Conservation (phyloP, 2,329 filamentous ascomycete genomes). For the Rutstroemia sp. region DNA sequence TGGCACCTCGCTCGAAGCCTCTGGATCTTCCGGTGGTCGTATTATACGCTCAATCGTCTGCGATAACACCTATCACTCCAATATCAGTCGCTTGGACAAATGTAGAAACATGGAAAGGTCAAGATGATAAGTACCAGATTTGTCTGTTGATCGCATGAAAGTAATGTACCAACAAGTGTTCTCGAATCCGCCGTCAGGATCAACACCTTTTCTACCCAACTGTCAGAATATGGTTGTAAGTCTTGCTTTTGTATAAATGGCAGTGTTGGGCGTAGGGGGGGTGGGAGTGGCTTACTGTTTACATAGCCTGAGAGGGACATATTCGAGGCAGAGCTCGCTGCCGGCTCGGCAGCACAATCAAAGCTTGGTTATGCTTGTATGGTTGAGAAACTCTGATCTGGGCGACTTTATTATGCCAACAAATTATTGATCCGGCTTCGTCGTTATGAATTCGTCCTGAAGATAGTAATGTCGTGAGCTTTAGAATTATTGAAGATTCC, state of each 20-base stretch:
- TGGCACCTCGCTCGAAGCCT: constrained; percentile 71
- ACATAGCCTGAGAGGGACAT: constrained; percentile 49
- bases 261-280: background rate
- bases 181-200: constrained; percentile 90
- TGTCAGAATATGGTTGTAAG: constrained; percentile 32
- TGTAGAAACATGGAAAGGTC: background rate
- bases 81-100: background rate
- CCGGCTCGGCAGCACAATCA: constrained; percentile 19
- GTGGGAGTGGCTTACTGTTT: constrained; percentile 38
- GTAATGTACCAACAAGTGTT: constrained; percentile 73
- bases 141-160: constrained; percentile 84
- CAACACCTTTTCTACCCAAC: constrained; percentile 70
- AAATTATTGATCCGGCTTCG: too few relatives aligned
- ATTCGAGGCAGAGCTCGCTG: constrained; percentile 15
- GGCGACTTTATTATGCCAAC: too few relatives aligned
- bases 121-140: constrained; percentile 55
- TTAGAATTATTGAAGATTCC: too few relatives aligned
- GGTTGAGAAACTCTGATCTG: too few relatives aligned
- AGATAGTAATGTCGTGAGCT: too few relatives aligned
- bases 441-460: too few relatives aligned
- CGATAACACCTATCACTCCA: constrained; percentile 57
- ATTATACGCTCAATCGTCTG: constrained; percentile 87
- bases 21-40: constrained; percentile 72
- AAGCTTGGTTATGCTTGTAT: background rate
- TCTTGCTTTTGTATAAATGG: constrained; percentile 12